phyloP scores from a whole-genome alignment of 2,329 filamentous ascomycete genomes.

The Aspergillus sp. region DNA sequence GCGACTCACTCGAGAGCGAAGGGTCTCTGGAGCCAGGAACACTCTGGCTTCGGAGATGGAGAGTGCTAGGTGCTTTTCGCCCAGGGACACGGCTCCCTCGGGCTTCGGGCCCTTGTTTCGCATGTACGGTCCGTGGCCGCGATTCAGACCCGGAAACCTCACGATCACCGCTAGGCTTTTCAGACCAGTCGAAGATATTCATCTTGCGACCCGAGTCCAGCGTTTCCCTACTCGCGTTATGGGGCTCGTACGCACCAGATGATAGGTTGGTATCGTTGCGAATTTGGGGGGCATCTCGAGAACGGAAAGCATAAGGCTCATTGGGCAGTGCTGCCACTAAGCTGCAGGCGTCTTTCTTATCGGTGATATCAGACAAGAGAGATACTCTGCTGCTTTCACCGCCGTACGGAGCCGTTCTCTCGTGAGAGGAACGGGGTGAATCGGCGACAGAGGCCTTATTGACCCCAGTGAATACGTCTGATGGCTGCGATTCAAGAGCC shows the following conservation, averaged over 20 bases:
- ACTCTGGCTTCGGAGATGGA: conserved; percentile 59
- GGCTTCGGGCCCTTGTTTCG: conserved; percentile 51
- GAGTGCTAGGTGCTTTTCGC: conserved; percentile 50
- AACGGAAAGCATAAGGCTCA: conserved; percentile 10
- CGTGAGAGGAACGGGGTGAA: conserved; percentile 8
- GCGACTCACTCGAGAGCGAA: conserved; percentile 41
- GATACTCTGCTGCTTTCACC: conserved; percentile 13
- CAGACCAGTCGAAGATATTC: conserved; percentile 59
- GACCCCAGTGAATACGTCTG: conserved; percentile 18
- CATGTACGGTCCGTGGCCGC: conserved; percentile 55
- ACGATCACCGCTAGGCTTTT: conserved; percentile 48
- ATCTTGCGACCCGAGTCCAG: conserved; percentile 39
- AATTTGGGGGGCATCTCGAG: background rate
- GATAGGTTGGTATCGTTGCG: conserved; percentile 3
- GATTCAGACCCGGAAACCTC: conserved; percentile 46
- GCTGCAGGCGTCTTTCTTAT: conserved; percentile 19
- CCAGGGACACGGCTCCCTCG: conserved; percentile 50
- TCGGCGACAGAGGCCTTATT: conserved; percentile 6
- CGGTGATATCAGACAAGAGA: conserved; percentile 18
- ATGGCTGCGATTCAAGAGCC: conserved; percentile 28
- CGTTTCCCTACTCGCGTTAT: conserved; percentile 11
- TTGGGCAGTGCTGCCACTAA: conserved; percentile 21
- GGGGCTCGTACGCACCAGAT: conserved; percentile 8
- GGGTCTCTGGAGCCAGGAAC: conserved; percentile 51
- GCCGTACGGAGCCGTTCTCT: conserved; percentile 4